Conservation (phyloP, 345 rosid species). For the Draba incana region DNA sequence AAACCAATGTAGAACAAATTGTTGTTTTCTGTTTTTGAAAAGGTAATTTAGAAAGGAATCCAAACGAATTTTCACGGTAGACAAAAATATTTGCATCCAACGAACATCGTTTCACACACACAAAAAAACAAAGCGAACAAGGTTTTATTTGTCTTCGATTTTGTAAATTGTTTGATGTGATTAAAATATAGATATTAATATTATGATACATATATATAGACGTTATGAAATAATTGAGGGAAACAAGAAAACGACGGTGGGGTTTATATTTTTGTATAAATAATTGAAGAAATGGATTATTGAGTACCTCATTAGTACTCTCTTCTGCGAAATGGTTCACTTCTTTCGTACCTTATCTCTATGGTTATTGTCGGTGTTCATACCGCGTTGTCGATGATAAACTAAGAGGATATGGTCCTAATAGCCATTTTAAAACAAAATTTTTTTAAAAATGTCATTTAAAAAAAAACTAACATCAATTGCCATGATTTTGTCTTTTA, state of each 20-base stretch:
- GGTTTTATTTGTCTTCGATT: not conserved
- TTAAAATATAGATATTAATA: not conserved
- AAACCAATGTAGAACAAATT: no score
- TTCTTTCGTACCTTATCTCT: constrained; percentile 38
- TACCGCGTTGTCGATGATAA: constrained; percentile 1
- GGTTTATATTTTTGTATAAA: constrained; percentile 23
- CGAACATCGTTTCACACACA: not conserved
- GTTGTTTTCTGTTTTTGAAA: no score
- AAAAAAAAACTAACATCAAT: no score
- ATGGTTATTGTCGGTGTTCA: constrained; percentile 37
- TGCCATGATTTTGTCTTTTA: no score
- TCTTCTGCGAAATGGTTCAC: constrained; percentile 30
- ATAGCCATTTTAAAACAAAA: no score
- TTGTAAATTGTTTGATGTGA: constrained; percentile 23
- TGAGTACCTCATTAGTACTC: constrained; percentile 39
- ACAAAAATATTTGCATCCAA: no score
- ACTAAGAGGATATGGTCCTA: no score
- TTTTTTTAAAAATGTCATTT: no score
- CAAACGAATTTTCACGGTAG: no score
- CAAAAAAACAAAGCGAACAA: not conserved
- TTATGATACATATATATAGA: constrained; percentile 9
- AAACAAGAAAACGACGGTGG: constrained; percentile 42
- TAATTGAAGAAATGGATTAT: constrained; percentile 34
- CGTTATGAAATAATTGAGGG: constrained; percentile 43
- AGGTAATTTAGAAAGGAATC: no score